Base-by-base conservation (phyloP, 495 filamentous ascomycete genomes). In the Acidiella bohemica region DNA sequence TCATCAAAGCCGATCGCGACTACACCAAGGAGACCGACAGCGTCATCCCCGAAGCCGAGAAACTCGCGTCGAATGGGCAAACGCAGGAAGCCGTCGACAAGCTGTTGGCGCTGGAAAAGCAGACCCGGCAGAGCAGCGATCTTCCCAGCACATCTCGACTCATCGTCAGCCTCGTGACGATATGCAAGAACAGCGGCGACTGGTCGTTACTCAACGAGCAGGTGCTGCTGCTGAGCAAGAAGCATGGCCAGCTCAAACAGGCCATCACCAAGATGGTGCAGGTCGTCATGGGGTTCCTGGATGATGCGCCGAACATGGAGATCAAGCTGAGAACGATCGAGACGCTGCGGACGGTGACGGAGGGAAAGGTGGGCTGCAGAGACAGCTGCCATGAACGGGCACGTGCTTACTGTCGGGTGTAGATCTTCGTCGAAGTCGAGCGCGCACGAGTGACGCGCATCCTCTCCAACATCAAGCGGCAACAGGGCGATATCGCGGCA, bases 351-450 rank as follows among this genome's bases (percentile, higher is more conserved):
- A 95, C 90, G 22, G 87, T 97, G 46, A 97, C 90, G 18, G 90
- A 97, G 60, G 90, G 90, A 64, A 97, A 97, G 76, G 79, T 84
- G 52, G 14, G 36, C 0, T 17, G 61, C 56, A 27, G 14, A 24
- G n/a, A 13, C 1, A 9, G 32, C 23, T 8, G 30, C 37, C 16
- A n/a, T n/a, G n/a, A n/a, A n/a, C n/a, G n/a, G n/a, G n/a, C 12
- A 24, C 18, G 14, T 14, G 31, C 11, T 10, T 30, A 51, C 26
- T n/a, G 5, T 14, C 34, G 31, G 24, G 18, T 41, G 20, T 50
- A 84, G 83, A 96, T 97, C 54, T 97, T 96, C 53, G 87, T 97
- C 52, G 90, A 97, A 68, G 90, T 97, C 17, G 90, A 97, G 67
- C 75, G 90, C 45, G 90, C 90, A 50, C 83, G 92, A 52, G 79